A percentile compares a stretch with the other conserved stretches of the same genome.
phyloP scores from a whole-genome alignment of 2,329 filamentous ascomycete species.

The Fusarium globosum region DNA sequence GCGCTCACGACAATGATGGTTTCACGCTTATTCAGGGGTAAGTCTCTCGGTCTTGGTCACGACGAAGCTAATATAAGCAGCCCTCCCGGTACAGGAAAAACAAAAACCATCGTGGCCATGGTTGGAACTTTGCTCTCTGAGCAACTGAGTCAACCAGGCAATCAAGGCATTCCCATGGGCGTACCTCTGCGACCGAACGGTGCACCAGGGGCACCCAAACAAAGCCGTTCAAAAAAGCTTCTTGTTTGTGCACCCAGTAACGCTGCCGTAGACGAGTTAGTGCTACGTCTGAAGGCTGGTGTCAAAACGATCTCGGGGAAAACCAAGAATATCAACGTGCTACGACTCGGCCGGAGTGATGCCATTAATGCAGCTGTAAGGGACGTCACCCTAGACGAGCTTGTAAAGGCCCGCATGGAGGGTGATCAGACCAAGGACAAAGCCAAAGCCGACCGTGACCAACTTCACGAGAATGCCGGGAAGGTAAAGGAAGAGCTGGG shows the following conservation, averaged over 20 bases:
- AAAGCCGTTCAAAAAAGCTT: slow-evolving; percentile 76
- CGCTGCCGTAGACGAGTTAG: slow-evolving; percentile 94
- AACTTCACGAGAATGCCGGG: slow-evolving; percentile 71
- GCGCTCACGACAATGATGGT: slow-evolving; percentile 93
- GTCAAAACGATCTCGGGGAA: slow-evolving; percentile 81
- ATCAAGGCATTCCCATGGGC: slow-evolving; percentile 49
- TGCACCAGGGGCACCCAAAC: slow-evolving; percentile 36
- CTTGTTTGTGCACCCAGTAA: slow-evolving; percentile 99
- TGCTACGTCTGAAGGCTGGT: slow-evolving; percentile 89
- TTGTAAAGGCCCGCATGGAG: slow-evolving; percentile 81
- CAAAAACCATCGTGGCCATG: slow-evolving; percentile 97
- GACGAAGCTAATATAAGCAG: slow-evolving; percentile 57
- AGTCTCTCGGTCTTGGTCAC: slow-evolving; percentile 36
- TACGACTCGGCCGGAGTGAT: slow-evolving; percentile 90
- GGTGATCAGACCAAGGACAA: slow-evolving; percentile 68
- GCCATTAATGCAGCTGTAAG: slow-evolving; percentile 90
- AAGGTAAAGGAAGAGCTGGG: slow-evolving; percentile 81
- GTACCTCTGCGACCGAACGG: slow-evolving; percentile 46
- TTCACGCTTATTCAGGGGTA: slow-evolving; percentile 96
- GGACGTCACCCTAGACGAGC: slow-evolving; percentile 92
- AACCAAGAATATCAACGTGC: slow-evolving; percentile 81
- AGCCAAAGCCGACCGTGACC: slow-evolving; percentile 66
- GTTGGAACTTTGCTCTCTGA: slow-evolving; percentile 78
- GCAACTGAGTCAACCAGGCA: slow-evolving; percentile 49
- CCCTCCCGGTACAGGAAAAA: slow-evolving; percentile 96